A percentile compares a stretch with the other conserved stretches of the same genome.
Evolutionary conservation across 208 protist species (phyloP).

Genomic region (Trypanosoma grayi): DNA sequence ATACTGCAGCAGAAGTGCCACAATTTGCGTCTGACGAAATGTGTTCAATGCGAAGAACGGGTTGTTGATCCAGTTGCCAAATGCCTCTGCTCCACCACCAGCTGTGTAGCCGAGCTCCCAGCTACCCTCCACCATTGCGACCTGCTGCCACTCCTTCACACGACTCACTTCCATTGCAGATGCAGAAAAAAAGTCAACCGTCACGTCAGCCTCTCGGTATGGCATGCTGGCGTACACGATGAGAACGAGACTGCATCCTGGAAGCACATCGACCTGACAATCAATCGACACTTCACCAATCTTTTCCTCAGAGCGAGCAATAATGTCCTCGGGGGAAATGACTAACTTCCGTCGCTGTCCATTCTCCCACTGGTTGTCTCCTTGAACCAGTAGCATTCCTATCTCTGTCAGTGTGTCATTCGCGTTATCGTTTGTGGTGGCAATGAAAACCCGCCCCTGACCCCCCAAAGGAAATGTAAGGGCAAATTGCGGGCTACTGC

Average conservation of each 20-base stretch:
- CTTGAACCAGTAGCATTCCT: constrained; percentile 64
- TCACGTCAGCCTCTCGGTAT: constrained; percentile 72
- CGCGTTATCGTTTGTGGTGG: constrained; percentile 36
- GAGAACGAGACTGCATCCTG: constrained; percentile 55
- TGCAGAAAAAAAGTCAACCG: constrained; percentile 57
- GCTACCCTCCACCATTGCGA: constrained; percentile 46
- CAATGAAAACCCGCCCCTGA: constrained; percentile 69
- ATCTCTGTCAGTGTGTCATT: constrained; percentile 48
- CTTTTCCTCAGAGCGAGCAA: constrained; percentile 41
- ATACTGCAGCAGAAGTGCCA: constrained; percentile 81
- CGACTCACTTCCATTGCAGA: constrained; percentile 49
- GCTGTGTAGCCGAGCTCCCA: constrained; percentile 85
- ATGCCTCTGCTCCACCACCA: constrained; percentile 60
- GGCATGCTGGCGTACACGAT: constrained; percentile 69
- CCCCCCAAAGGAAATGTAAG: constrained; percentile 67
- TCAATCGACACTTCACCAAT: constrained; percentile 31
- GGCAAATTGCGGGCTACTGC: constrained; percentile 81
- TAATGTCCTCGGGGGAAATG: constrained; percentile 46
- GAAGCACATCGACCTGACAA: constrained; percentile 46
- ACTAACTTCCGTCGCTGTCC: constrained; percentile 56
- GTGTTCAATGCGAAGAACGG: constrained; percentile 75
- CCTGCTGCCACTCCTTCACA: constrained; percentile 73
- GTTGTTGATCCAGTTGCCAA: constrained; percentile 88
- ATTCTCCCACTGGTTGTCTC: constrained; percentile 37
- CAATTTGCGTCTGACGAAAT: constrained; percentile 56